Base-by-base conservation (phyloP, 2,329 filamentous ascomycete genomes). In the Hypomyces rosellus region DNA sequence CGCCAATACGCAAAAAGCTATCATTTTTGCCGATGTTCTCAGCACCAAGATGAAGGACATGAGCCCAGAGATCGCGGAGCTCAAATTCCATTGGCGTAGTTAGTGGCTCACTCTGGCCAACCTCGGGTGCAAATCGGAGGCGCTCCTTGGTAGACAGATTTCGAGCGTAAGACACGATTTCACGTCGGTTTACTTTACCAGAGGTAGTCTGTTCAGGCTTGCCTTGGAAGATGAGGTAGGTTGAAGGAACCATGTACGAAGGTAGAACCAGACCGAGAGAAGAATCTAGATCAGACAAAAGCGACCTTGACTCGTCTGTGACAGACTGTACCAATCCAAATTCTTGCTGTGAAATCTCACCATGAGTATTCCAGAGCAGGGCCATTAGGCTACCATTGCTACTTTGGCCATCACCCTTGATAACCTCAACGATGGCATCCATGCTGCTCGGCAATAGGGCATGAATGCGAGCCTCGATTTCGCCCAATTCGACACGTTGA, bases 1-100 rank as follows among this genome's bases (percentile, higher is more conserved):
- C 55, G 2, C 54, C 55, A 22, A 57, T 50, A 14, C 43, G 49
- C 13, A 53, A 52, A 40, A 57, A 56, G 38, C 49, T 46, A 33
- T 57, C 55, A 18, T 57, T 50, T 3, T 42, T 41, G n/a, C 55
- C 46, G 14, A 57, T 57, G 3, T 38, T 47, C 4, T 51, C 46
- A 11, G 25, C 25, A 8, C 8, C 25, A 11, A 30, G 25, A 8
- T 30, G 25, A 30, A 30, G 25, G 25, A 30, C 25, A 30, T 30
- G 44, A 20, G 18, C 12, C 50, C 50, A 52, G 14, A 52, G 36
- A 30, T 45, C 46, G 20, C 41, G 50, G 49, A 52, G 50, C n/a
- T 49, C 41, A 9, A 52, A 12, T 22, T 52, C 50, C 36, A 45
- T 14, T 18, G 48, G 40, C 5, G 40, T 49, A 5, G 46, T 45